Evolutionary conservation across 177 flowering plant genomes (phyloP).

Genomic region (Vitis hybrid): DNA sequence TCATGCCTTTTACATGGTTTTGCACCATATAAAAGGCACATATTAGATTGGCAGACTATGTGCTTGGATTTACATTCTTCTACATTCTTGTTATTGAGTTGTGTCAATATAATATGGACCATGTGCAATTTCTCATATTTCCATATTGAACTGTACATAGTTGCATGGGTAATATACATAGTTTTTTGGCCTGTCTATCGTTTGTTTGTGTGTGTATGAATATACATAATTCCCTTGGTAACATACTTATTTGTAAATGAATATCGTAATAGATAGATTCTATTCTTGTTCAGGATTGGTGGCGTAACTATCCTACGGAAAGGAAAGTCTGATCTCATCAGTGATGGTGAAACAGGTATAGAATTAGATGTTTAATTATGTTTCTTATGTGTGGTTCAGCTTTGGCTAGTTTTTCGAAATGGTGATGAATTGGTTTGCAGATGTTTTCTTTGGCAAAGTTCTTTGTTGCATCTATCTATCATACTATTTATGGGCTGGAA

Average conservation of each 20-base stretch:
- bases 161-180: too few species aligned
- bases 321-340: conserved; percentile 82
- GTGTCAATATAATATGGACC: too few species aligned
- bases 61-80: too few species aligned
- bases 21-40: too few species aligned
- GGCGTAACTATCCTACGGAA: conserved; percentile 82
- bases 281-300: conserved; percentile 63
- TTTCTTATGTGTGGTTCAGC: conserved; percentile 1
- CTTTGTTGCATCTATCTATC: neutral
- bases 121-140: too few species aligned
- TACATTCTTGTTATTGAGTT: too few species aligned
- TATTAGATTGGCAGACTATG: too few species aligned
- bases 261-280: neutral
- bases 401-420: neutral
- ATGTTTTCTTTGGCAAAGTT: neutral
- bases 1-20: too few species aligned
- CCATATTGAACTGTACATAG: too few species aligned
- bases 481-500: neutral
- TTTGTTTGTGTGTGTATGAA: too few species aligned
- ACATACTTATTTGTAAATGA: neutral
- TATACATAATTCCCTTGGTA: too few species aligned
- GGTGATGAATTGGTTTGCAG: conserved; percentile 2
- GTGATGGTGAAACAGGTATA: conserved; percentile 82
- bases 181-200: too few species aligned
- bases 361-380: neutral